phyloP scores from a whole-genome alignment of 1,139 yeast genomes.

The Zygosaccharomyces pseudobailii region DNA sequence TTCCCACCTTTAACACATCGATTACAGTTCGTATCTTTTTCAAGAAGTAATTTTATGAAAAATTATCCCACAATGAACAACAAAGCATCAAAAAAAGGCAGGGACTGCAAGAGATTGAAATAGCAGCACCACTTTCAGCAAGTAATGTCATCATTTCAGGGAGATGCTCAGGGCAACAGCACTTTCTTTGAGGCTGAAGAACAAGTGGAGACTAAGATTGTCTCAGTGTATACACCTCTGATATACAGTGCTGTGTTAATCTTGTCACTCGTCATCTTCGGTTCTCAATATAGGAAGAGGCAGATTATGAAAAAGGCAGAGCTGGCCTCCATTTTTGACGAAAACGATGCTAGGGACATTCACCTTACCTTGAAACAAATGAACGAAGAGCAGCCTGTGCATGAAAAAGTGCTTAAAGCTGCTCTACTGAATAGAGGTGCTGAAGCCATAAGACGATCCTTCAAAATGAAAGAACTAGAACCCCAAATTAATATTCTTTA shows the following conservation, averaged over 20 bases:
- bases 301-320: slow-evolving; percentile 49
- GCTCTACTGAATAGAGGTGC: slow-evolving; percentile 85
- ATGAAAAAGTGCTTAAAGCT: slow-evolving; percentile 78
- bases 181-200: slow-evolving; percentile 23
- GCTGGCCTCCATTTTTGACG: slow-evolving; percentile 67
- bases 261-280: slow-evolving; percentile 68
- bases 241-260: slow-evolving; percentile 70
- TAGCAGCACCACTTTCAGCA: not conserved
- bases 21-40: not conserved
- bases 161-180: slow-evolving; percentile 13
- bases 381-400: slow-evolving; percentile 54
- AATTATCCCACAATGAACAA: not conserved
- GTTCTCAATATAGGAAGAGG: slow-evolving; percentile 62
- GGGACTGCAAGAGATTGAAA: not conserved
- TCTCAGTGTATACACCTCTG: slow-evolving; percentile 83
- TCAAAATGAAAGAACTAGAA: slow-evolving; percentile 62
- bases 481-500: slow-evolving; percentile 65
- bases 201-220: slow-evolving; percentile 35
- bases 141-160: slow-evolving; percentile 15
- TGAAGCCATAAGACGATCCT: slow-evolving; percentile 84
- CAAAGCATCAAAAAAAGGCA: not conserved
- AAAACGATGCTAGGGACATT: slow-evolving; percentile 60
- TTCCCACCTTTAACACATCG: not conserved
- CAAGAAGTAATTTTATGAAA: not conserved
- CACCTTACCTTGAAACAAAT: slow-evolving; percentile 55